Base-by-base conservation (phyloP, 2,329 filamentous ascomycete species). In the Chalaropsis thielavioides region DNA sequence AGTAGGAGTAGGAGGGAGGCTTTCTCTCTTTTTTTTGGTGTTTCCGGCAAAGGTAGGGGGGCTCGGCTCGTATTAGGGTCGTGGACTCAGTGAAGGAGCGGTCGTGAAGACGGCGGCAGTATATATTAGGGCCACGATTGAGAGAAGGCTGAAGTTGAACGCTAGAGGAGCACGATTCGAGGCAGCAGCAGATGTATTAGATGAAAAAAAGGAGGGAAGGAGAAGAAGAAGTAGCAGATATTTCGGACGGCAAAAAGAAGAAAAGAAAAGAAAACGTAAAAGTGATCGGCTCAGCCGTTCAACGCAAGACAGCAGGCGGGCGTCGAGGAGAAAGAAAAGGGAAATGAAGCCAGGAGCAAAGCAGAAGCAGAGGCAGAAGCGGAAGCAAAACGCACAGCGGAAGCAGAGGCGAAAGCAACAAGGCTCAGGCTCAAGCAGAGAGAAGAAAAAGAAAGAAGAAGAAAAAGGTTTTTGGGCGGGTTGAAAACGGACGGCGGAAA, bases 221-320 rank as follows among this genome's bases (percentile, higher is more conserved):
- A 35, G 22, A n/a, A 22, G 35, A 24, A 56, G 31, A 44, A 11
- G 15, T 17, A 63, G 8, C 11, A 40, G 19, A 58, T 38, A 60
- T 44, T 64, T 60, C 31, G 40, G 40, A 35, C 31, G 22, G 56
- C 22, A 64, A 38, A 64, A 60, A 60, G 15, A 27, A 64, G 7
- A 35, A 35, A 35, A 35, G 3, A 35, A 35, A 46, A 60, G 17
- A 46, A 41, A 61, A 64, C 40, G 60, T 22, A 41, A 63, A 38
- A 27, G 59, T 41, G 59, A 62, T 56, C 64, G 64, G 64, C 64
- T 62, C 62, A 66, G 65, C 56, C 61, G 61, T 59, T 64, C 62
- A 60, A 58, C 54, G 27, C n/a, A 58, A n/a, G 54, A 58, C 54
- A 58, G 1, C 54, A 58, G 35, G 35, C 13, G 35, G 61, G 43